Evolutionary conservation across 1,284 basidiomycete species (phyloP).

Genomic region (Ceratobasidium theobromae): DNA sequence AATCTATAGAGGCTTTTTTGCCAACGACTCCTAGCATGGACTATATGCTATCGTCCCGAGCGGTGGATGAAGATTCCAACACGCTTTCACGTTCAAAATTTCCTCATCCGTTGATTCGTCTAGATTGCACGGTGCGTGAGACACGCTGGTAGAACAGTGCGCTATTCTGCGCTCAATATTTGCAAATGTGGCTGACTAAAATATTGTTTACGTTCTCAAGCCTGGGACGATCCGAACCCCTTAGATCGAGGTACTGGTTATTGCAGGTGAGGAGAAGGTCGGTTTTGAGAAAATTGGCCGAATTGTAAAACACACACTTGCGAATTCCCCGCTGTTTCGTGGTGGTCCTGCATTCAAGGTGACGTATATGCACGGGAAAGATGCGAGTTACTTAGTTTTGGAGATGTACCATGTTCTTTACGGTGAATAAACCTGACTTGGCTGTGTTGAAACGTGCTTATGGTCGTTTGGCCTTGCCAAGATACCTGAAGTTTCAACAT

Average conservation of each 20-base stretch:
- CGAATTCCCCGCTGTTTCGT: slow-evolving; percentile 44
- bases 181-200: slow-evolving; percentile 41
- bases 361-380: slow-evolving; percentile 42
- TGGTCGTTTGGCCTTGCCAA: background rate
- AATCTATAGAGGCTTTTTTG: background rate
- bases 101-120: slow-evolving; percentile 41
- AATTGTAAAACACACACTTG: slow-evolving; percentile 45
- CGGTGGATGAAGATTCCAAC: slow-evolving; percentile 46
- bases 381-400: slow-evolving; percentile 46
- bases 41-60: slow-evolving; percentile 25
- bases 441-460: background rate
- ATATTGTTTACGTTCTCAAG: slow-evolving; percentile 48
- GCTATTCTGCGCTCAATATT: slow-evolving; percentile 52
- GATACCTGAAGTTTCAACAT: slow-evolving; percentile 52
- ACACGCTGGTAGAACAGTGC: slow-evolving; percentile 44
- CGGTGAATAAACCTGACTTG: slow-evolving; percentile 36
- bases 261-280: slow-evolving; percentile 35
- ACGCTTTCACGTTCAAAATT: slow-evolving; percentile 50
- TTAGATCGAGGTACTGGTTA: slow-evolving; percentile 40
- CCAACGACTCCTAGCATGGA: slow-evolving; percentile 28
- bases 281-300: slow-evolving; percentile 38
- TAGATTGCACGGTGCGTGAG: slow-evolving; percentile 47
- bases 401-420: slow-evolving; percentile 56
- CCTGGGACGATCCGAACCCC: slow-evolving; percentile 36
- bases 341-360: slow-evolving; percentile 45